These are phyloP conservation scores for Cochlearia excelsa DNA, from an alignment of 345 rosid species.

Conservation along the genomic window DNA sequence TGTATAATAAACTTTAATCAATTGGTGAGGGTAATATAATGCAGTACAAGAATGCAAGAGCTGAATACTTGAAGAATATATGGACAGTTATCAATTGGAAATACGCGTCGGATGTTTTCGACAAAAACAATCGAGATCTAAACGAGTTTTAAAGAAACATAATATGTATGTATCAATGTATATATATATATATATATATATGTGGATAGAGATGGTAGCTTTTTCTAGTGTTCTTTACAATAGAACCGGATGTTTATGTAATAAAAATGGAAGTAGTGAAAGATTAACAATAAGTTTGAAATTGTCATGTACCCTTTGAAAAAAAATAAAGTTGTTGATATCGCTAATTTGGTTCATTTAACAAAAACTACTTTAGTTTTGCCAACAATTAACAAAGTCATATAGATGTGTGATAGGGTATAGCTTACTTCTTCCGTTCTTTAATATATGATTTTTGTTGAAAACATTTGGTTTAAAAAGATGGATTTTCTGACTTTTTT, in stretches of 20 bases:
- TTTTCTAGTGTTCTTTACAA: neutral
- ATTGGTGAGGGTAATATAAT: slow-evolving; percentile 10
- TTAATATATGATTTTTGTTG: too few species aligned
- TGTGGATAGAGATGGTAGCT: neutral
- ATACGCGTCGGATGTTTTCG: slow-evolving; percentile 56
- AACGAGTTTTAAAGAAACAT: slow-evolving; percentile 6
- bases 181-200: neutral
- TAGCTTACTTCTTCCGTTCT: too few species aligned
- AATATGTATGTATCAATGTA: neutral
- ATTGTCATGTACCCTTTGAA: neutral
- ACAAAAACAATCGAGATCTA: slow-evolving; percentile 34
- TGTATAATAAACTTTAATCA: neutral
- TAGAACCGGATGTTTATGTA: neutral
- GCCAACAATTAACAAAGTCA: too few species aligned
- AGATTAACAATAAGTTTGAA: neutral
- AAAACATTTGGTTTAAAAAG: too few species aligned
- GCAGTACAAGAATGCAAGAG: slow-evolving; percentile 87
- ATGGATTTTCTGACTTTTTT: too few species aligned
- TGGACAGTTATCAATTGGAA: slow-evolving; percentile 95
- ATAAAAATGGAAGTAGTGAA: neutral
- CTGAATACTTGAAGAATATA: slow-evolving; percentile 84
- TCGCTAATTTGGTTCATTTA: too few species aligned
- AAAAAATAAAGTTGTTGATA: slow-evolving; percentile 2
- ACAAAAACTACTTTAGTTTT: too few species aligned
- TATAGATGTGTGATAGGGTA: too few species aligned